Evolutionary conservation across 2,329 filamentous ascomycete genomes (phyloP).

Genomic region (Colletotrichum gigasporum): DNA sequence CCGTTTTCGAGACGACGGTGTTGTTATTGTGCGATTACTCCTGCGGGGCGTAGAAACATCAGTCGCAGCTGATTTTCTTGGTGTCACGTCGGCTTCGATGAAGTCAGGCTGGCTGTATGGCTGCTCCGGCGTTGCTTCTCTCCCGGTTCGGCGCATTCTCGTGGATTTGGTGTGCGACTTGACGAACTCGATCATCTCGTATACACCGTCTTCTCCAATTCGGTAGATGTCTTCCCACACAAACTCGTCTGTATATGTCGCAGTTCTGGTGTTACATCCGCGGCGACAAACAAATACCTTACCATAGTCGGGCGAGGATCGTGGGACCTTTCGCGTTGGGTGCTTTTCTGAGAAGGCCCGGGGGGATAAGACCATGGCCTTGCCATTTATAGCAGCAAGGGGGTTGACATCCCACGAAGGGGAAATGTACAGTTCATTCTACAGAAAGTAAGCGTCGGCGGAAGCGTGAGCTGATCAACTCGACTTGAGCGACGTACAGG

Average conservation of each 20-base stretch:
- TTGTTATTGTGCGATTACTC: slow-evolving; percentile 19
- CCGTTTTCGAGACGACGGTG: slow-evolving; percentile 66
- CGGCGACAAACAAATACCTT: slow-evolving; percentile 91
- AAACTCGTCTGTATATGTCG: slow-evolving; percentile 92
- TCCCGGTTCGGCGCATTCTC: slow-evolving; percentile 54
- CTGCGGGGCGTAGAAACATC: slow-evolving; percentile 15
- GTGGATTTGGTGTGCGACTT: slow-evolving; percentile 78
- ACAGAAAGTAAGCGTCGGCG: neutral
- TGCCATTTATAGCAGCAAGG: slow-evolving; percentile 89
- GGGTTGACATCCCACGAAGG: slow-evolving; percentile 88
- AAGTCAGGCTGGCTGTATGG: slow-evolving; percentile 40
- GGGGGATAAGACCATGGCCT: slow-evolving; percentile 81
- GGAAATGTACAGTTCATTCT: slow-evolving; percentile 94
- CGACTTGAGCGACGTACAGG: slow-evolving; percentile 56
- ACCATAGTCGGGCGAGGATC: slow-evolving; percentile 77
- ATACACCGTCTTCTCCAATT: slow-evolving; percentile 72
- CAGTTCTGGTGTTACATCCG: slow-evolving; percentile 88
- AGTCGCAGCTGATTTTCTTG: slow-evolving; percentile 32
- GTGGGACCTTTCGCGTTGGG: slow-evolving; percentile 79
- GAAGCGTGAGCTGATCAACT: neutral
- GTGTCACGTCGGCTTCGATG: slow-evolving; percentile 33
- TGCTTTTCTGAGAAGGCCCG: slow-evolving; percentile 74
- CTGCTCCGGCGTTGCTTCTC: slow-evolving; percentile 41
- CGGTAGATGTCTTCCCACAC: slow-evolving; percentile 87
- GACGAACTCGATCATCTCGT: slow-evolving; percentile 72